A percentile compares a stretch with the other conserved stretches of the same genome.
These are phyloP conservation scores for Coccinonectria pachysandricola DNA, from an alignment of 2,329 filamentous ascomycete species.

Conservation along the genomic window DNA sequence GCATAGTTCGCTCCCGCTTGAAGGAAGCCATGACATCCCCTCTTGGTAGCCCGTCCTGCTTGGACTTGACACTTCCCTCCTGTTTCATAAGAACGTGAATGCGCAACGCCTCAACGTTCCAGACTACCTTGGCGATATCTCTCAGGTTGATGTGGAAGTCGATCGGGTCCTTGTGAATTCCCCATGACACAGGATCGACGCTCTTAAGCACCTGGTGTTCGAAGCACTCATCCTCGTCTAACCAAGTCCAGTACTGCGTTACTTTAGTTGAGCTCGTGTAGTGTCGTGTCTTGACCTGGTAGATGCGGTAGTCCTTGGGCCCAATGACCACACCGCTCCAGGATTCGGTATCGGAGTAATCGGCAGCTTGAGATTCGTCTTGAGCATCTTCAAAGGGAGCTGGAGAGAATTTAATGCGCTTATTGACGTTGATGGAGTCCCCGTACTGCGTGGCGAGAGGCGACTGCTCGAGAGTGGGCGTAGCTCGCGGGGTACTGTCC, in stretches of 20 bases:
- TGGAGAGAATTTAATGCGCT: conserved; percentile 18
- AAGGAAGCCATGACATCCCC: conserved; percentile 42
- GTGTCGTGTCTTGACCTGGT: conserved; percentile 39
- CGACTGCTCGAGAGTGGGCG: conserved; percentile 18
- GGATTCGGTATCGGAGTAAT: conserved; percentile 44
- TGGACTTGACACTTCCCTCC: conserved; percentile 14
- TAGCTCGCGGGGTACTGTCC: conserved; percentile 17
- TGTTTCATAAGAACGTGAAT: conserved; percentile 31
- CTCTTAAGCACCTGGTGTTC: conserved; percentile 45
- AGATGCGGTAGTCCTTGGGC: conserved; percentile 39
- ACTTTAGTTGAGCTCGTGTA: conserved; percentile 36
- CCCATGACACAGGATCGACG: conserved; percentile 35
- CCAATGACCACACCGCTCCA: conserved; percentile 34
- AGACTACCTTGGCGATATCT: conserved; percentile 37
- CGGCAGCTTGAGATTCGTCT: conserved; percentile 33
- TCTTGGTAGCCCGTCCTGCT: conserved; percentile 24
- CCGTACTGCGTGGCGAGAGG: conserved; percentile 13
- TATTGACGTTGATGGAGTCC: conserved; percentile 13
- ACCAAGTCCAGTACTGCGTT: conserved; percentile 48
- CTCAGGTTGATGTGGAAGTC: conserved; percentile 39
- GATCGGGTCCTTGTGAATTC: conserved; percentile 37
- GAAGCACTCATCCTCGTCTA: conserved; percentile 29
- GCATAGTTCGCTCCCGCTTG: conserved; percentile 41
- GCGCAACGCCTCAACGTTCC: conserved; percentile 31
- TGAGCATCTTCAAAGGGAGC: conserved; percentile 8